Evolutionary conservation across 306 rosid species (phyloP).

Genomic region (Ormosia semicastrata): DNA sequence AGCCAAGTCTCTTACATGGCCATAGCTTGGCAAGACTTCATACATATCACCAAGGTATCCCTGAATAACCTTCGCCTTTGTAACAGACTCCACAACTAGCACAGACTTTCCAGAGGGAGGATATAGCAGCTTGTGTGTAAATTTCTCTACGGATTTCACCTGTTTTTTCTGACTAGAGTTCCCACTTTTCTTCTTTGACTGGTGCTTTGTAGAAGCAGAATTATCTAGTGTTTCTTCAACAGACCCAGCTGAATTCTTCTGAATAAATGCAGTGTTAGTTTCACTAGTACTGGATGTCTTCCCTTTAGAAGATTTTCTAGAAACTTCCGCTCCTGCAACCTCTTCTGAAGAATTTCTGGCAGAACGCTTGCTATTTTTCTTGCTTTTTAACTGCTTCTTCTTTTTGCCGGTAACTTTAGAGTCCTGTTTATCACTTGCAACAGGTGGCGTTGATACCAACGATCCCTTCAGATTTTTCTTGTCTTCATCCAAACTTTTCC

Average conservation of each 20-base stretch:
- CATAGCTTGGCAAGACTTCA: constrained; percentile 96
- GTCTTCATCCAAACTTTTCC: constrained; percentile 22
- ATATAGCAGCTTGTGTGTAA: constrained; percentile 52
- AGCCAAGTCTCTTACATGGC: constrained; percentile 98
- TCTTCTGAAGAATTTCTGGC: constrained; percentile 22
- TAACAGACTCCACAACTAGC: constrained; percentile 87
- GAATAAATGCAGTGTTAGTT: constrained; percentile 50
- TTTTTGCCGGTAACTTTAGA: constrained; percentile 39
- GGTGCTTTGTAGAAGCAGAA: constrained; percentile 45
- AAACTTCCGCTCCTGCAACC: constrained; percentile 33
- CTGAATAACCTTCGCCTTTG: constrained; percentile 94
- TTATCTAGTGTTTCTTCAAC: constrained; percentile 31
- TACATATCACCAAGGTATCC: constrained; percentile 85
- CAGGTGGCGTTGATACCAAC: constrained; percentile 1
- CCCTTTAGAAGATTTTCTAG: constrained; percentile 38
- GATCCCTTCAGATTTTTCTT: constrained; percentile 21
- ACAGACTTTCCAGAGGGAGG: constrained; percentile 83
- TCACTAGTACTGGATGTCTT: constrained; percentile 30
- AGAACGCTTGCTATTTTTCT: constrained; percentile 43
- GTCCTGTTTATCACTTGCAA: constrained; percentile 22
- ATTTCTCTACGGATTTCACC: constrained; percentile 38
- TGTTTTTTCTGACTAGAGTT: constrained; percentile 36
- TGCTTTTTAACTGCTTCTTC: constrained; percentile 40
- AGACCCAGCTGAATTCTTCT: constrained; percentile 42
- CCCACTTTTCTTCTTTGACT: constrained; percentile 45